phyloP scores from a whole-genome alignment of 345 rosid genomes.

The Syzygium aqueum region DNA sequence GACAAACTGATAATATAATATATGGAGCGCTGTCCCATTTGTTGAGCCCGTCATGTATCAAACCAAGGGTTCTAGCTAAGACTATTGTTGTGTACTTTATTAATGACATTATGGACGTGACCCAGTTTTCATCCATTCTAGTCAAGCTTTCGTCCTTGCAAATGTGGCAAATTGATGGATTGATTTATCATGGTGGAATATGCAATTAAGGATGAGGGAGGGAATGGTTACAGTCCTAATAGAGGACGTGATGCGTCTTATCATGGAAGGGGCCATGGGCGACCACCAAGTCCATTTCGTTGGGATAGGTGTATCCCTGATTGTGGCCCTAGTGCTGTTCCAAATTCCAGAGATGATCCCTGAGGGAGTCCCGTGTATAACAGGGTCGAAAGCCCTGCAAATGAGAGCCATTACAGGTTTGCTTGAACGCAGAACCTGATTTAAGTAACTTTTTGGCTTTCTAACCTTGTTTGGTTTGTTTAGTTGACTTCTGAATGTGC shows the following conservation, averaged over 20 bases:
- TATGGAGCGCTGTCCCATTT: background rate
- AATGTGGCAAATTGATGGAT: slow-evolving; percentile 72
- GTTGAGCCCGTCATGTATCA: background rate
- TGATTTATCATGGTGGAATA: slow-evolving; percentile 82
- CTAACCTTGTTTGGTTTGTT: background rate
- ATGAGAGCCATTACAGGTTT: slow-evolving; percentile 36
- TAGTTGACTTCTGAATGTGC: background rate
- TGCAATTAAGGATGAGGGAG: slow-evolving; percentile 68
- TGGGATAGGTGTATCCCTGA: slow-evolving; percentile 84
- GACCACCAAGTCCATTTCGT: slow-evolving; percentile 72
- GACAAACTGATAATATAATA: background rate
- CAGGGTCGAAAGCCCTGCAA: slow-evolving; percentile 52
- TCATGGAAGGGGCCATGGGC: slow-evolving; percentile 44
- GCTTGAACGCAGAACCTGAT: background rate
- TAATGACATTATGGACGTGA: background rate
- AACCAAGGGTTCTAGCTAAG: background rate
- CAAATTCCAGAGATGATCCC: slow-evolving; percentile 27
- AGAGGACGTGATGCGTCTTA: slow-evolving; percentile 62
- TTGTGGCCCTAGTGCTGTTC: slow-evolving; percentile 71
- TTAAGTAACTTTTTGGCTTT: background rate
- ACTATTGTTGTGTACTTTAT: background rate
- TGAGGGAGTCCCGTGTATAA: slow-evolving; percentile 38
- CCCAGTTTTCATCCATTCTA: background rate
- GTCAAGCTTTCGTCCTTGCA: background rate
- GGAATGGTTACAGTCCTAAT: slow-evolving; percentile 55